Percentiles rank a stretch among this genome's conserved stretches.
Evolutionary conservation across 805 yeast genomes (phyloP).

Genomic region (Metschnikowia henanensis): DNA sequence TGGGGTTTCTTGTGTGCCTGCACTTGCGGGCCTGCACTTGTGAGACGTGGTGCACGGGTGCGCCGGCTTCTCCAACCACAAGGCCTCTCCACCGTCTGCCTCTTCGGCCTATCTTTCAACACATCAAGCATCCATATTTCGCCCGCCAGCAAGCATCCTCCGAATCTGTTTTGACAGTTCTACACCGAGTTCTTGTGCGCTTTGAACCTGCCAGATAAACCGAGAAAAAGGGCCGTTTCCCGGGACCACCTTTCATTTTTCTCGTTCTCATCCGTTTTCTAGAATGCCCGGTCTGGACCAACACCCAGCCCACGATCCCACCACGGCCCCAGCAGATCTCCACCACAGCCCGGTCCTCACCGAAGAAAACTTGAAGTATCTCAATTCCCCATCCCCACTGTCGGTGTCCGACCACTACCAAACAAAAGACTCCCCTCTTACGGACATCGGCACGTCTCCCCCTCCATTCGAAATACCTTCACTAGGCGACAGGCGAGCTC

Average conservation of each 20-base stretch:
- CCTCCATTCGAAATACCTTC: slow-evolving; percentile 32
- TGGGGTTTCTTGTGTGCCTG: slow-evolving; percentile 4
- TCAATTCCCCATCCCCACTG: slow-evolving; percentile 8
- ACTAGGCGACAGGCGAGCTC: slow-evolving; percentile 10
- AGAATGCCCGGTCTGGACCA: slow-evolving; percentile 11
- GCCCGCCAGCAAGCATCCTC: background rate
- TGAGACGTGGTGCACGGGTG: slow-evolving; percentile 16
- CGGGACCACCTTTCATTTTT: slow-evolving; percentile 1
- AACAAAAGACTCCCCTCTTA: slow-evolving; percentile 39
- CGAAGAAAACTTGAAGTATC: slow-evolving; percentile 6
- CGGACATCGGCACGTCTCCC: slow-evolving; percentile 43
- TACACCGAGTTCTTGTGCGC: too few species aligned
- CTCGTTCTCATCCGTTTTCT: background rate
- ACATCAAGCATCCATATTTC: background rate
- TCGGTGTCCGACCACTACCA: slow-evolving; percentile 10
- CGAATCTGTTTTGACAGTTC: background rate
- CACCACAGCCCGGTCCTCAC: slow-evolving; percentile 4
- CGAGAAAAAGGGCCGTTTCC: slow-evolving; percentile 1
- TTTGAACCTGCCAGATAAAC: too few species aligned
- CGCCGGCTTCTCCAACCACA: slow-evolving; percentile 8
- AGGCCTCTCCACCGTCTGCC: slow-evolving; percentile 10
- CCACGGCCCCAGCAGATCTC: background rate
- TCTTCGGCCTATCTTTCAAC: slow-evolving; percentile 4
- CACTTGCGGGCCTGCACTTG: background rate
- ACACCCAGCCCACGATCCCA: slow-evolving; percentile 4